These are phyloP conservation scores for Alloascoidea hylecoeti DNA, from an alignment of 805 yeast species.

Conservation along the genomic window DNA sequence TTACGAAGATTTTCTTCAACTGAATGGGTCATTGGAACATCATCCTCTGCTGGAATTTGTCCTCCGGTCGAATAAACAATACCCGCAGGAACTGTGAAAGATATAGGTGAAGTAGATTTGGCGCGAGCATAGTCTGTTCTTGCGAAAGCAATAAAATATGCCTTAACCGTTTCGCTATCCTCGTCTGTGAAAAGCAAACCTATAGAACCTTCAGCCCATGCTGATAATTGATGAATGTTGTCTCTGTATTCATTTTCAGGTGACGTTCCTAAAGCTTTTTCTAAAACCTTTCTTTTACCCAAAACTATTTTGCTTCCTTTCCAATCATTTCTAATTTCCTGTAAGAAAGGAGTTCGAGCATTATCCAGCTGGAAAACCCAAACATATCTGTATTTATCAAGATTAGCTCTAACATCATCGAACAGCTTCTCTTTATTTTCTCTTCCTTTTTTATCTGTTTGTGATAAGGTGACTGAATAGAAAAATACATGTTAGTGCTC, in stretches of 20 bases:
- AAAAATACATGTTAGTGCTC: too few species aligned
- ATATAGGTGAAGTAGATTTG: constrained; percentile 69
- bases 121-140: constrained; percentile 85
- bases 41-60: constrained; percentile 78
- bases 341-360: constrained; percentile 91
- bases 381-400: constrained; percentile 63
- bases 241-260: constrained; percentile 86
- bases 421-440: constrained; percentile 86
- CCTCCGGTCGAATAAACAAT: constrained; percentile 93
- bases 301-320: constrained; percentile 74
- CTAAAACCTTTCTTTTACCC: constrained; percentile 88
- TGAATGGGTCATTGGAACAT: constrained; percentile 93
- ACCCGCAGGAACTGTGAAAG: constrained; percentile 82
- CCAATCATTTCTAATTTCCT: constrained; percentile 90
- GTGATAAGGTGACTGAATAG: constrained; percentile 64
- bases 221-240: constrained; percentile 57
- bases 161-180: constrained; percentile 72
- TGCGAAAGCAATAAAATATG: constrained; percentile 69
- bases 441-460: constrained; percentile 90
- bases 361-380: constrained; percentile 85
- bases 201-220: constrained; percentile 55
- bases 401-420: constrained; percentile 74
- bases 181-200: constrained; percentile 89
- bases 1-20: constrained; percentile 87
- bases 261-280: constrained; percentile 81